Base-by-base conservation (phyloP, 345 rosid genomes). In the Adansonia digitata region DNA sequence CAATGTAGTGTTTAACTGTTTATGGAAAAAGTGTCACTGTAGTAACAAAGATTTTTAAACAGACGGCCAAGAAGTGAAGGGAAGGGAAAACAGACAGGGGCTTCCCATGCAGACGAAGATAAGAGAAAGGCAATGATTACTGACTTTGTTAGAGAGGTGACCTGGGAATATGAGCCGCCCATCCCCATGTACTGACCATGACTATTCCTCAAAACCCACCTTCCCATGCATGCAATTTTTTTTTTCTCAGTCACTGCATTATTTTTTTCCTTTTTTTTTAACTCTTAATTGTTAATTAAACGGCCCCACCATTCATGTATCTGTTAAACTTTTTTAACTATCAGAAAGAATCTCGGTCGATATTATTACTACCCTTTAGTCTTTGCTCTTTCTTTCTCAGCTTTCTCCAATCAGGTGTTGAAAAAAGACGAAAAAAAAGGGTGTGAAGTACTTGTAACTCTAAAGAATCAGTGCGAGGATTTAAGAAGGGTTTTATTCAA, bases 171-270 rank as follows among this genome's bases (percentile, higher is more conserved):
- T n/a, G 53, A 43, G 69, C 48, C 69, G 11, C 46, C 11, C 12
- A 53, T 26, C 53, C 72, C 56, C 72, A 46, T 37, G 74, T 63
- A 71, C 20, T 48, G 72, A 69, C 72, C 55, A 45, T 29, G 72
- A 69, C 72, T 20, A 20, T 37, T 64, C 69, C 69, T 64, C 46
- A 37, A 39, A 37, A 64, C 69, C 69, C 69, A 39, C 49, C 46
- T 64, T 22, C 27, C 46, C 48, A 64, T 22, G 40, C 69, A 37
- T 48, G 17, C 48, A n/a, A 4, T 37, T 37, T 62, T 9, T 42
- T 42, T 42, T 42, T 13, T 34, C 24, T 8, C 52, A 14, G 11
- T 62, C 66, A 15, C 20, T 31, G 12, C 52, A 46, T n/a, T 3
- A 46, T 2, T 63, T 9, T 1, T 34, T 17, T 18, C 10, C 7